A percentile compares a stretch with the other conserved stretches of the same genome.
Conservation (phyloP, 1,139 yeast genomes). For the Blastobotrys proliferans region DNA sequence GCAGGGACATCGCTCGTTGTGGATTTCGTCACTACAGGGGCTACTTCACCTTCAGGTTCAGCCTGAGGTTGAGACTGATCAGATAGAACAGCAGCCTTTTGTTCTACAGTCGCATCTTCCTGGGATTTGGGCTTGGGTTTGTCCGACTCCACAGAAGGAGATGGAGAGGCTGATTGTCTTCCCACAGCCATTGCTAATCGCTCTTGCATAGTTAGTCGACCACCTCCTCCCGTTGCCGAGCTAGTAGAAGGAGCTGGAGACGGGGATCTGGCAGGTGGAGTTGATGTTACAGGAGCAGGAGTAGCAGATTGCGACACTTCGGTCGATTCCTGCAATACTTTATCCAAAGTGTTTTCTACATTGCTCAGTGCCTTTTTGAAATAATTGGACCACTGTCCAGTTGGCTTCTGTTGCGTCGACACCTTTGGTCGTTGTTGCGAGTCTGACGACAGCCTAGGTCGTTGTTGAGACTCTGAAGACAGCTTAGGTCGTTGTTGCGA, state of each 20-base stretch:
- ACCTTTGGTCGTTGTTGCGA: neutral
- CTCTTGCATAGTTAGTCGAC: constrained; percentile 60
- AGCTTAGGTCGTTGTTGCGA: neutral
- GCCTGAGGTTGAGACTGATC: too few species aligned
- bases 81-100: too few species aligned
- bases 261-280: constrained; percentile 9
- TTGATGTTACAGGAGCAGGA: neutral
- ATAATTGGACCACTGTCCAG: constrained; percentile 32
- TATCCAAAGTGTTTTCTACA: constrained; percentile 37
- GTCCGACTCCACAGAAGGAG: too few species aligned
- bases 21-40: neutral
- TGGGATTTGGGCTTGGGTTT: too few species aligned
- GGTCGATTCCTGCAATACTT: constrained; percentile 32
- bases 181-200: constrained; percentile 73
- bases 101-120: too few species aligned
- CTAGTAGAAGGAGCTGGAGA: neutral
- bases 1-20: constrained; percentile 3
- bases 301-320: constrained; percentile 6
- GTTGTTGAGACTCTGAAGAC: neutral
- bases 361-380: constrained; percentile 38
- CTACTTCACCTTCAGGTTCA: too few species aligned
- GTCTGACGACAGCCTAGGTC: neutral
- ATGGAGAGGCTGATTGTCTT: too few species aligned
- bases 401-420: neutral
- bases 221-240: neutral